A percentile compares a stretch with the other conserved stretches of the same genome.
Evolutionary conservation across 805 yeast species (phyloP).

Genomic region (Barnettozyma californica): DNA sequence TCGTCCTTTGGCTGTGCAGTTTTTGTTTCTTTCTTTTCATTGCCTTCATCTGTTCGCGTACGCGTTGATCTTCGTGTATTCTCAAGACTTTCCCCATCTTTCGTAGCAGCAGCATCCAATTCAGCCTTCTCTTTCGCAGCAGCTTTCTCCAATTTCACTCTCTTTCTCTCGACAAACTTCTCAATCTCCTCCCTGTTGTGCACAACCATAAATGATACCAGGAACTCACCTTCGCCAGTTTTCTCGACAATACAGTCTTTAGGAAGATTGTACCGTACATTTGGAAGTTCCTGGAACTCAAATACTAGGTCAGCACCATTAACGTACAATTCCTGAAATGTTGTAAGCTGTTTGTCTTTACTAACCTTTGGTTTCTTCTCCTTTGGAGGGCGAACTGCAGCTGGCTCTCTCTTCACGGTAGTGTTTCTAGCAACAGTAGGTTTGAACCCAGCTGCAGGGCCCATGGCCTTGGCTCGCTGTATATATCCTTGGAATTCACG

Average conservation of each 20-base stretch:
- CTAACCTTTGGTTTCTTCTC: slow-evolving; percentile 13
- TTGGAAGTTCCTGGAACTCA: slow-evolving; percentile 78
- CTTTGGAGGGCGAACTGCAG: slow-evolving; percentile 9
- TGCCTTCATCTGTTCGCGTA: slow-evolving; percentile 1
- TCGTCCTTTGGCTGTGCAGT: slow-evolving; percentile 8
- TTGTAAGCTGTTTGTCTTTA: slow-evolving; percentile 58
- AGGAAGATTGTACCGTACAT: slow-evolving; percentile 71
- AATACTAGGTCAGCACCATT: slow-evolving; percentile 70
- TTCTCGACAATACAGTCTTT: slow-evolving; percentile 71
- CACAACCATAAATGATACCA: slow-evolving; percentile 34
- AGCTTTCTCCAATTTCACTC: slow-evolving; percentile 19
- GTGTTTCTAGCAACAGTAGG: slow-evolving; percentile 23
- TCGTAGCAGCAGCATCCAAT: slow-evolving; percentile 21
- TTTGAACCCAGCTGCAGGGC: slow-evolving; percentile 39
- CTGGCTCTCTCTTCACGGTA: slow-evolving; percentile 20
- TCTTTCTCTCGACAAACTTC: slow-evolving; percentile 19
- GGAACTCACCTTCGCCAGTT: slow-evolving; percentile 28
- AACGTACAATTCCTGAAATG: slow-evolving; percentile 70
- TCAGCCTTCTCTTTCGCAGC: slow-evolving; percentile 25
- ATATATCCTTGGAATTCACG: slow-evolving; percentile 76
- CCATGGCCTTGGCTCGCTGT: slow-evolving; percentile 72
- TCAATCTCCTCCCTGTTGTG: slow-evolving; percentile 23
- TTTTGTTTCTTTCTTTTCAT: background rate
- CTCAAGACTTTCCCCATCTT: slow-evolving; percentile 35
- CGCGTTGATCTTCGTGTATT: slow-evolving; percentile 12